A percentile compares a stretch with the other conserved stretches of the same genome.
Evolutionary conservation across 2,329 filamentous ascomycete species (phyloP).

Genomic region (Fusarium musae): DNA sequence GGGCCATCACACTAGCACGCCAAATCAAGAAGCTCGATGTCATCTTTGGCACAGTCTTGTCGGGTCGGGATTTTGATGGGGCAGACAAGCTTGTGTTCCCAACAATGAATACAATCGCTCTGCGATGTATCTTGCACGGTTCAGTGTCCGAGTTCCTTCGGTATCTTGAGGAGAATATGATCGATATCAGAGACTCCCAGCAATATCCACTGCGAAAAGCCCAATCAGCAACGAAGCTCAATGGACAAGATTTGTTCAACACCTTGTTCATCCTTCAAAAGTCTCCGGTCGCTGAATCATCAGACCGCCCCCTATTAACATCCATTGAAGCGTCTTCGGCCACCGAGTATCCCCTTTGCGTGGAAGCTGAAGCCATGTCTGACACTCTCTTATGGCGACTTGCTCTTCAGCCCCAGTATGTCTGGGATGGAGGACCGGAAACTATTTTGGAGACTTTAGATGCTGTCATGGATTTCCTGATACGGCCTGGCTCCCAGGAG

Average conservation of each 20-base stretch:
- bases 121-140: constrained; percentile 79
- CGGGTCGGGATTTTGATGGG: constrained; percentile 81
- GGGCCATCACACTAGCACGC: constrained; percentile 76
- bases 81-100: constrained; percentile 80
- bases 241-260: constrained; percentile 60
- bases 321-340: constrained; percentile 73
- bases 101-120: constrained; percentile 88
- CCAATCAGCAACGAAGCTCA: constrained; percentile 56
- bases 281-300: constrained; percentile 12
- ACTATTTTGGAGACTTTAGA: constrained; percentile 70
- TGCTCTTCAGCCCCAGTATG: constrained; percentile 71
- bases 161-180: constrained; percentile 78
- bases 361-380: constrained; percentile 77
- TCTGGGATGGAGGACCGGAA: constrained; percentile 58
- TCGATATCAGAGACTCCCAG: constrained; percentile 75
- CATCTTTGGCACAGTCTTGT: constrained; percentile 83
- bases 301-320: constrained; percentile 59
- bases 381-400: constrained; percentile 74
- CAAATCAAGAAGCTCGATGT: constrained; percentile 75
- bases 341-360: constrained; percentile 84
- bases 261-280: constrained; percentile 67
- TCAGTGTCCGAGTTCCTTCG: constrained; percentile 70
- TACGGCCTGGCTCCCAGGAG: constrained; percentile 59
- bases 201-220: constrained; percentile 81
- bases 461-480: constrained; percentile 64